Evolutionary conservation across 441 rosid genomes (phyloP).

Genomic region (Croton laevigatus): DNA sequence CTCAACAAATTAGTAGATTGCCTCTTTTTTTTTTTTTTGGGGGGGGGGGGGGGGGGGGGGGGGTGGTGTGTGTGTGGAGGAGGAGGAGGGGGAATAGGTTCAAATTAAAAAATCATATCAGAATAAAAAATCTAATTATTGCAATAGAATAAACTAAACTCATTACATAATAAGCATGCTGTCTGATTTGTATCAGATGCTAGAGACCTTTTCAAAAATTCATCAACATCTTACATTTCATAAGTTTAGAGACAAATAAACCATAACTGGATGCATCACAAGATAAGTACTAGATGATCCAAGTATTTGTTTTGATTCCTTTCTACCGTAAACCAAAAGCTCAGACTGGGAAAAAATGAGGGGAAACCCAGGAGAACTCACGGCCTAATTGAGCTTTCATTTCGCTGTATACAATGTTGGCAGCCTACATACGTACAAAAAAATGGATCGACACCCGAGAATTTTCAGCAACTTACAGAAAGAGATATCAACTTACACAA

Average conservation of each 20-base stretch:
- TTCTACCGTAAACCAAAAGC: conserved; percentile 6
- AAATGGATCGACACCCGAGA: background rate
- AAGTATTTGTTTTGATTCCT: background rate
- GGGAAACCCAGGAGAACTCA: background rate
- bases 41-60: too few relatives aligned
- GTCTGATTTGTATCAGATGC: background rate
- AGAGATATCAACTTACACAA: conserved; percentile 10
- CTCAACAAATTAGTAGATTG: too few relatives aligned
- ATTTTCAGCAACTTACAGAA: background rate
- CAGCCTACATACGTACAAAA: background rate
- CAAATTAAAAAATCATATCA: too few relatives aligned
- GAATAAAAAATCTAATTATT: too few relatives aligned
- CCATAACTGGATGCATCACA: background rate
- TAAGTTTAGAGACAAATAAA: background rate
- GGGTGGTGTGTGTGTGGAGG: too few relatives aligned
- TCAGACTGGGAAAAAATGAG: background rate
- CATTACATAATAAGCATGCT: too few relatives aligned
- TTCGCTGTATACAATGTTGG: background rate
- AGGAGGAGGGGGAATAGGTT: too few relatives aligned
- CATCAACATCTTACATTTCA: background rate
- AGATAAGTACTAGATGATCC: background rate
- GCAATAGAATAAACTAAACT: too few relatives aligned
- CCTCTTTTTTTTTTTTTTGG: too few relatives aligned
- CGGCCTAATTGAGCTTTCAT: conserved; percentile 1
- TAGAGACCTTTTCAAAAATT: background rate